Base-by-base conservation (phyloP, 805 yeast genomes). In the Sungouiozyma intestinalis region DNA sequence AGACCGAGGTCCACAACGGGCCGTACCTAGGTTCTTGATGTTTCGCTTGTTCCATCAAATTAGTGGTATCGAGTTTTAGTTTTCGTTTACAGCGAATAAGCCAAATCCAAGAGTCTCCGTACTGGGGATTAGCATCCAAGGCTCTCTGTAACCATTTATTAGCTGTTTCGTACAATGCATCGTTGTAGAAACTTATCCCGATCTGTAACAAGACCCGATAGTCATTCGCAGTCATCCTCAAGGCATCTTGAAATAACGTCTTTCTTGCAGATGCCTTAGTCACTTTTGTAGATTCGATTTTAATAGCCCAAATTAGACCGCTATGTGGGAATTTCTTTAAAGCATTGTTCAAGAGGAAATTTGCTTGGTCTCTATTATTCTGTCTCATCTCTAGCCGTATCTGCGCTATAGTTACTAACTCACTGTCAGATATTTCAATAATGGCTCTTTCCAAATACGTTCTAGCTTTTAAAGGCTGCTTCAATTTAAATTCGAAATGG, bases 91-190 rank as follows among this genome's bases (percentile, higher is more conserved):
- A 75, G 20, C 68, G 66, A 50, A 73, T 75, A 39, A 68, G 53
- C 81, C 86, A 80, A 1, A 77, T 73, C 82, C 94, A 86, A 2
- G 71, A 61, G 60, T 88, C 97, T 3, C 95, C 97, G 54, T 67
- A 73, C n/a, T 62, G 65, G 1, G 65, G 58, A 43, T 79, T 77
- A 2, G 68, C 65, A n/a, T 63, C 66, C 9, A 80, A 55, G 0
- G 92, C 83, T 41, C 82, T 67, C 38, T 80, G 81, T 43, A 86
- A 74, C 86, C 95, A 88, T 13, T 78, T 69, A 42, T 68, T 65
- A 0, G 94, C 85, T 48, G 78, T 80, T 1, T 71, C 62, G 19
- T 70, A 60, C 48, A 82, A 82, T 0, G 82, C 80, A 19, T 76
- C 81, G 1, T 64, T 52, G 79, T 81, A 80, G 47, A 87, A 78